A percentile compares a stretch with the other conserved stretches of the same genome.
Evolutionary conservation across 208 protist genomes (phyloP).

Genomic region (Trypanosoma boissoni): DNA sequence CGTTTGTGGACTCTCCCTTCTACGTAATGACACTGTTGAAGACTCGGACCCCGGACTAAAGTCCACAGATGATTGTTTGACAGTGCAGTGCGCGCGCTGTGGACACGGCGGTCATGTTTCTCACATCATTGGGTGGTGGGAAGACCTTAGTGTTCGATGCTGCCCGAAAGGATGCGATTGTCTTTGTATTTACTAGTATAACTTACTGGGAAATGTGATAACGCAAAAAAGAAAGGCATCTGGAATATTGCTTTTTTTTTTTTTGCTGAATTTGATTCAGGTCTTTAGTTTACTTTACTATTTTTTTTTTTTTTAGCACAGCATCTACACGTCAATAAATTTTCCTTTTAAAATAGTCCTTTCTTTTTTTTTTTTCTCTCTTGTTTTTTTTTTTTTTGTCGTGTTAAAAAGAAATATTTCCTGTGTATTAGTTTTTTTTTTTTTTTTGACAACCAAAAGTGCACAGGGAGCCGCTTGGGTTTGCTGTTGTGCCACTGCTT

Average conservation of each 20-base stretch:
- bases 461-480: no score
- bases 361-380: slow-evolving; percentile 18
- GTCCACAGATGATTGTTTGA: slow-evolving; percentile 44
- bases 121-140: slow-evolving; percentile 76
- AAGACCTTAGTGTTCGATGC: slow-evolving; percentile 41
- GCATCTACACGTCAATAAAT: not conserved
- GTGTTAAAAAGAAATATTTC: slow-evolving; percentile 7
- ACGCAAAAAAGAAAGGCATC: not conserved
- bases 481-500: no score
- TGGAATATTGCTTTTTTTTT: not conserved
- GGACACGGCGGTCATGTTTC: slow-evolving; percentile 77
- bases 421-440: slow-evolving; percentile 8
- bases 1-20: slow-evolving; percentile 59
- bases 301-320: not conserved
- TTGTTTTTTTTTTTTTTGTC: not conserved
- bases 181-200: slow-evolving; percentile 49
- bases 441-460: slow-evolving; percentile 7
- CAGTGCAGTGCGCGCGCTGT: slow-evolving; percentile 66
- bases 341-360: slow-evolving; percentile 1
- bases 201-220: not conserved
- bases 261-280: not conserved
- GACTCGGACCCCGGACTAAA: not conserved
- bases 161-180: slow-evolving; percentile 78
- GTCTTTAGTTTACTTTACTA: no score
- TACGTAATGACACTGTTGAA: not conserved